phyloP scores from a whole-genome alignment of 106 monocot genomes.

The Dendrobium officinale region DNA sequence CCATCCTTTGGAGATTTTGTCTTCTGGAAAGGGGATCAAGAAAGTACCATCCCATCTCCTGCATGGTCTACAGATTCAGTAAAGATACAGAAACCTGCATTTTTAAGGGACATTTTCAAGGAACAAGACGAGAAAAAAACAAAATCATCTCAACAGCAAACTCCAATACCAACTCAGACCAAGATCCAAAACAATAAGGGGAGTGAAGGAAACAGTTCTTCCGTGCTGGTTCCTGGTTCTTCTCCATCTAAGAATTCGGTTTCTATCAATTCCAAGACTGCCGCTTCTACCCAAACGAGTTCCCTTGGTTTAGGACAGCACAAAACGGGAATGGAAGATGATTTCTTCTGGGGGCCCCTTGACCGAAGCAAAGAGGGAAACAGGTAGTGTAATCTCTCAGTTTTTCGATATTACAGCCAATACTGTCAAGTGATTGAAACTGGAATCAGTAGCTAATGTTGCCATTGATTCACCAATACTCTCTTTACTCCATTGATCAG shows the following conservation, averaged over 20 bases:
- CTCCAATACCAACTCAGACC: constrained; percentile 27
- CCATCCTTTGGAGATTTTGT: constrained; percentile 94
- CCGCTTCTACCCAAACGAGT: constrained; percentile 24
- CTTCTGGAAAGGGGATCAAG: constrained; percentile 76
- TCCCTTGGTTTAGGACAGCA: constrained; percentile 25
- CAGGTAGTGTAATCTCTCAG: constrained; percentile 38
- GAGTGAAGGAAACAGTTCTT: constrained; percentile 38
- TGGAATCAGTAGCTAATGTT: neutral
- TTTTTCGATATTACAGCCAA: neutral
- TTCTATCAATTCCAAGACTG: constrained; percentile 27
- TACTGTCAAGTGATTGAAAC: neutral
- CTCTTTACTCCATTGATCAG: constrained; percentile 18
- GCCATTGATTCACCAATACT: neutral
- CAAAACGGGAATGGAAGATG: constrained; percentile 71
- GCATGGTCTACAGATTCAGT: constrained; percentile 71
- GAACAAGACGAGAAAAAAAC: constrained; percentile 65
- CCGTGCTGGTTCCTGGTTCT: constrained; percentile 44
- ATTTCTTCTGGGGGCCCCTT: constrained; percentile 91
- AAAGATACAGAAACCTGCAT: constrained; percentile 52
- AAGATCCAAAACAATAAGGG: constrained; percentile 30
- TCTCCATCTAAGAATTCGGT: constrained; percentile 65
- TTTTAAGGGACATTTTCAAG: constrained; percentile 73
- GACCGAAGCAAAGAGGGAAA: constrained; percentile 54
- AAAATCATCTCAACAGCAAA: constrained; percentile 29
- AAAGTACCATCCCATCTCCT: constrained; percentile 31